Evolutionary conservation across 2,329 filamentous ascomycete genomes (phyloP).

Genomic region (Aspergillus aculeatinus): DNA sequence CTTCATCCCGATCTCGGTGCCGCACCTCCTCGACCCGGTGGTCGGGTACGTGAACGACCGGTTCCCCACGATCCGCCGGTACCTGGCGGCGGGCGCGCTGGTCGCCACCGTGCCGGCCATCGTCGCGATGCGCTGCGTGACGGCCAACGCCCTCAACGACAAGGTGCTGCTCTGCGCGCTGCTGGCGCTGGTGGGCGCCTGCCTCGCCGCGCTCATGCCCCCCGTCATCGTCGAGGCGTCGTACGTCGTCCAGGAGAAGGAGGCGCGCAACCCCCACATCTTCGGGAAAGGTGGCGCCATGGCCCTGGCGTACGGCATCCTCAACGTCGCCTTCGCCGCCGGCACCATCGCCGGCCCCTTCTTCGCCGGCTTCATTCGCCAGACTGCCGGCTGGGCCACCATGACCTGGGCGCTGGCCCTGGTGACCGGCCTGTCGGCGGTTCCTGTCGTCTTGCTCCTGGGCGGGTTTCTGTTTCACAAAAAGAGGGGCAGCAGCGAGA

Average conservation of each 20-base stretch:
- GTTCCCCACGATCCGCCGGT: conserved; percentile 49
- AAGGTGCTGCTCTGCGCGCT: conserved; percentile 68
- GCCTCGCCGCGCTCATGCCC: conserved; percentile 59
- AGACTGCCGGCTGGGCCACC: conserved; percentile 48
- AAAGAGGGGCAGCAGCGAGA: neutral
- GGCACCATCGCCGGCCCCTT: conserved; percentile 52
- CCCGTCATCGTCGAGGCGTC: conserved; percentile 71
- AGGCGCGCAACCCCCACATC: conserved; percentile 48
- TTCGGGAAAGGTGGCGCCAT: conserved; percentile 49
- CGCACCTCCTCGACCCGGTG: conserved; percentile 36
- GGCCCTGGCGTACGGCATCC: conserved; percentile 57
- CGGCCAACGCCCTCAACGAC: conserved; percentile 57
- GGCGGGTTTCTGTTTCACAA: conserved; percentile 48
- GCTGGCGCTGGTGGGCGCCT: conserved; percentile 60
- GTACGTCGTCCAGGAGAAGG: conserved; percentile 58
- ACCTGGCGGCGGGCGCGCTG: conserved; percentile 59
- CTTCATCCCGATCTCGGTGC: conserved; percentile 51
- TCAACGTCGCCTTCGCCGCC: conserved; percentile 52
- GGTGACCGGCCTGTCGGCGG: conserved; percentile 50
- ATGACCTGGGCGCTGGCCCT: conserved; percentile 55
- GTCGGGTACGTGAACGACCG: conserved; percentile 36
- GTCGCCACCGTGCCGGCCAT: conserved; percentile 58
- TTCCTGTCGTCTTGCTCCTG: conserved; percentile 56
- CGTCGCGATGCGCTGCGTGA: conserved; percentile 65
- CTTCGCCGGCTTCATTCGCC: conserved; percentile 48